Evolutionary conservation across 495 filamentous ascomycete species (phyloP).

Genomic region (Podospora appendiculata): DNA sequence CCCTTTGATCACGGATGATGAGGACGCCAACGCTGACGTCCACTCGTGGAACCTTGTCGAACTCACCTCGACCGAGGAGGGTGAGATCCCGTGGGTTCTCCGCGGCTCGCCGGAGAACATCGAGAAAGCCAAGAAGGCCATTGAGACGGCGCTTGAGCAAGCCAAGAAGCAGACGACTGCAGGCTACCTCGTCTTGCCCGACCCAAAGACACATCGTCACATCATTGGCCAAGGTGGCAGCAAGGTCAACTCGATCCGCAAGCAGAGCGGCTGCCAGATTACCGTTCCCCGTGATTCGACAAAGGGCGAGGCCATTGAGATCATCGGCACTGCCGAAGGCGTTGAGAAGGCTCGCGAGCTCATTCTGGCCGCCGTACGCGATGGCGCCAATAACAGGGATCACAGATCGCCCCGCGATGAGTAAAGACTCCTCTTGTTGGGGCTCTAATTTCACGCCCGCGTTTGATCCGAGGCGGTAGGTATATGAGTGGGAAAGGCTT

Average conservation of each 20-base stretch:
- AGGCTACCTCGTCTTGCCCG: conserved; percentile 83
- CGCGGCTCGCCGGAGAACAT: conserved; percentile 69
- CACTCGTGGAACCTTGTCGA: conserved; percentile 79
- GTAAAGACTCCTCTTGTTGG: neutral
- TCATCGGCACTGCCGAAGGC: conserved; percentile 68
- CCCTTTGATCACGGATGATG: conserved; percentile 86
- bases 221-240: conserved; percentile 84
- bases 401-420: neutral
- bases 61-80: conserved; percentile 48
- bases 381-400: conserved; percentile 24
- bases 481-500: too few relatives aligned
- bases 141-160: conserved; percentile 62
- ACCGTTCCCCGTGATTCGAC: conserved; percentile 78
- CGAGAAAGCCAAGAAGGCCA: conserved; percentile 62
- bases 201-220: conserved; percentile 80
- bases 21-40: conserved; percentile 45
- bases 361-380: conserved; percentile 72
- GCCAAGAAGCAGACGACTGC: conserved; percentile 64
- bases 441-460: too few relatives aligned
- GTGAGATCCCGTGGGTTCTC: conserved; percentile 87
- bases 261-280: conserved; percentile 86
- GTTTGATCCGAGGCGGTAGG: too few relatives aligned
- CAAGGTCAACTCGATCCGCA: conserved; percentile 87
- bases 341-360: conserved; percentile 82
- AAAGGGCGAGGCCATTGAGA: conserved; percentile 77